These are phyloP conservation scores for Lenwebbia sp. DNA, from an alignment of 345 rosid genomes.

Conservation along the genomic window DNA sequence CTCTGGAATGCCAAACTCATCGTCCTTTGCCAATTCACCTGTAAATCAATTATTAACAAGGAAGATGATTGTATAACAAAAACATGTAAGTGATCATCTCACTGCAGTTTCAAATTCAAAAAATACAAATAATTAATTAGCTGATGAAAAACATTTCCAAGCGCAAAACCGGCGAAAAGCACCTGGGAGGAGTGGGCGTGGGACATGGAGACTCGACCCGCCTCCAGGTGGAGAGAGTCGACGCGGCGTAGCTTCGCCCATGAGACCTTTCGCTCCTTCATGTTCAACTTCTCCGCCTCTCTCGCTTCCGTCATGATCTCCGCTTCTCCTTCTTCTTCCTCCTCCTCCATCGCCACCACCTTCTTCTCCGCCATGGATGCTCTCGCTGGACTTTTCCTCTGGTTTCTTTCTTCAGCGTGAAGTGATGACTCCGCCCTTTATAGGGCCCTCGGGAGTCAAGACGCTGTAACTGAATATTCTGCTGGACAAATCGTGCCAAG, in stretches of 20 bases:
- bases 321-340: neutral
- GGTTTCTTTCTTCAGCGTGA: neutral
- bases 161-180: neutral
- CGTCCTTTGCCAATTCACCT: constrained; percentile 41
- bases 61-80: too few species aligned
- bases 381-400: neutral
- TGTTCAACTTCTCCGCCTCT: constrained; percentile 1
- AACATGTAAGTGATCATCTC: too few species aligned
- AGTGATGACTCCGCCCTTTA: neutral
- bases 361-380: neutral
- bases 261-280: constrained; percentile 42
- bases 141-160: neutral
- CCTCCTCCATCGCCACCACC: neutral
- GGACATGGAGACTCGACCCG: constrained; percentile 34
- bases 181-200: constrained; percentile 9
- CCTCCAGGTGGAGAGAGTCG: constrained; percentile 69
- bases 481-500: neutral
- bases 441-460: neutral
- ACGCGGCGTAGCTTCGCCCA: constrained; percentile 63
- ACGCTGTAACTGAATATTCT: neutral
- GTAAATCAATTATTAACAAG: neutral
- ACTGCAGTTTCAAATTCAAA: neutral
- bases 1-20: constrained; percentile 63
- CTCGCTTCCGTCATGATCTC: constrained; percentile 23
- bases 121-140: neutral